Evolutionary conservation across 768 basidiomycete species (phyloP).

Genomic region (Nevesoporus exiguus): DNA sequence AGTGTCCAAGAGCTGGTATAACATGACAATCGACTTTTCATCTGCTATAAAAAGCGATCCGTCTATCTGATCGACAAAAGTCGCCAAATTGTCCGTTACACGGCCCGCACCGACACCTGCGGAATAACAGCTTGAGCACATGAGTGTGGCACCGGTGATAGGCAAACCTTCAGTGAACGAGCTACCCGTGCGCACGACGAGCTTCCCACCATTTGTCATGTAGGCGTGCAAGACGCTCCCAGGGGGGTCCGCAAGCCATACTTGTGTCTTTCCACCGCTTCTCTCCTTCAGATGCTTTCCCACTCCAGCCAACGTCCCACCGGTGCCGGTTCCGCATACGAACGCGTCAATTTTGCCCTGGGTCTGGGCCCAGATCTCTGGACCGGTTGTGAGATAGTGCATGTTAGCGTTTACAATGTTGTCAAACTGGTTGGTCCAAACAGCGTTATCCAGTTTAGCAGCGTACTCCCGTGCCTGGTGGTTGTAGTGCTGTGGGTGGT

Average conservation of each 20-base stretch:
- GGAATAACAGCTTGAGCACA: background rate
- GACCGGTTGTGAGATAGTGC: slow-evolving; percentile 90
- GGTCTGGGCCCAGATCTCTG: slow-evolving; percentile 95
- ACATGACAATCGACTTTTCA: slow-evolving; percentile 85
- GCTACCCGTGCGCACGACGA: slow-evolving; percentile 72
- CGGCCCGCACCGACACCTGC: slow-evolving; percentile 98
- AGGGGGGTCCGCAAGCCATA: slow-evolving; percentile 96
- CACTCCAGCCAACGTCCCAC: slow-evolving; percentile 92
- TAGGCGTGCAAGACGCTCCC: slow-evolving; percentile 89
- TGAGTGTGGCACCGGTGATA: background rate
- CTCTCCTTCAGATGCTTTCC: slow-evolving; percentile 83
- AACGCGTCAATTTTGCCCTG: slow-evolving; percentile 79
- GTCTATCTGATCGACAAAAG: slow-evolving; percentile 71
- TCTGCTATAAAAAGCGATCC: slow-evolving; percentile 91
- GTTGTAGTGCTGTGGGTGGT: slow-evolving; percentile 95
- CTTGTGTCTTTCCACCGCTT: slow-evolving; percentile 71
- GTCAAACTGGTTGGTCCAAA: slow-evolving; percentile 99
- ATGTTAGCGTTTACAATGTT: slow-evolving; percentile 90
- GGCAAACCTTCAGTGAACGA: slow-evolving; percentile 87
- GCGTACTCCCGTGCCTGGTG: slow-evolving; percentile 94
- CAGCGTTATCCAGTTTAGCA: slow-evolving; percentile 64
- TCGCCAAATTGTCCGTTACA: slow-evolving; percentile 85
- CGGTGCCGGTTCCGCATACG: slow-evolving; percentile 92
- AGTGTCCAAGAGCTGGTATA: slow-evolving; percentile 86
- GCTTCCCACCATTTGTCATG: slow-evolving; percentile 72